Percentiles rank a stretch among this genome's conserved stretches.
Conservation (phyloP, 371 early-diverging fungal genomes). For the Mucor mucedo region DNA sequence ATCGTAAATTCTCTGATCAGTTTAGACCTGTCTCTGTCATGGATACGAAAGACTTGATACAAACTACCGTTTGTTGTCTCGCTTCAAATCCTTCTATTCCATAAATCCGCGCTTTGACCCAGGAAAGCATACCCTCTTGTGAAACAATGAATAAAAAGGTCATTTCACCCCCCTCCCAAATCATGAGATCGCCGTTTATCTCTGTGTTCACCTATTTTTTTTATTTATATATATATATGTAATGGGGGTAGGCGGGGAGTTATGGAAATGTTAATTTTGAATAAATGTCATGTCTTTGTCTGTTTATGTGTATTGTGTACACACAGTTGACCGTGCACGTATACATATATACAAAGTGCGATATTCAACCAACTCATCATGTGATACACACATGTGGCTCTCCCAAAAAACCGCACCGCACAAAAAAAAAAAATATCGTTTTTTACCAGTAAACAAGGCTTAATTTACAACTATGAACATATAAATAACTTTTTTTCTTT, state of each 20-base stretch:
- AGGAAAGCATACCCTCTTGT: background rate
- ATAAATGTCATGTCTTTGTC: too few relatives aligned
- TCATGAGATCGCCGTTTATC: background rate
- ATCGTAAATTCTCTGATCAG: constrained; percentile 8
- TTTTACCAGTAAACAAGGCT: background rate
- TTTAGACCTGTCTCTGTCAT: background rate
- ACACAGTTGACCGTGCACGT: background rate
- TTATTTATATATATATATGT: background rate
- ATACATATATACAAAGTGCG: background rate
- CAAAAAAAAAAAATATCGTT: background rate
- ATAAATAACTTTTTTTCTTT: constrained; percentile 6
- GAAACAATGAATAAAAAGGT: background rate
- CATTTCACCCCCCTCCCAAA: background rate
- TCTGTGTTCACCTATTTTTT: too few relatives aligned
- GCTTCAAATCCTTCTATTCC: background rate
- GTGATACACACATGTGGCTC: constrained; percentile 4
- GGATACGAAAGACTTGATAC: constrained; percentile 12
- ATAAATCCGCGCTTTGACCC: constrained; percentile 4
- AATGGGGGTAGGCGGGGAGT: background rate
- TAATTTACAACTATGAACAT: constrained; percentile 7
- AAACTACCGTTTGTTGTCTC: constrained; percentile 2
- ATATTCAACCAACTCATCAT: background rate
- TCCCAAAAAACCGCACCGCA: background rate
- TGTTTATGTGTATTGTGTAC: too few relatives aligned
- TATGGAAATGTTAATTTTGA: background rate